A percentile compares a stretch with the other conserved stretches of the same genome.
Conservation (phyloP, 1,284 basidiomycete genomes). For the Prillingera fragicola region DNA sequence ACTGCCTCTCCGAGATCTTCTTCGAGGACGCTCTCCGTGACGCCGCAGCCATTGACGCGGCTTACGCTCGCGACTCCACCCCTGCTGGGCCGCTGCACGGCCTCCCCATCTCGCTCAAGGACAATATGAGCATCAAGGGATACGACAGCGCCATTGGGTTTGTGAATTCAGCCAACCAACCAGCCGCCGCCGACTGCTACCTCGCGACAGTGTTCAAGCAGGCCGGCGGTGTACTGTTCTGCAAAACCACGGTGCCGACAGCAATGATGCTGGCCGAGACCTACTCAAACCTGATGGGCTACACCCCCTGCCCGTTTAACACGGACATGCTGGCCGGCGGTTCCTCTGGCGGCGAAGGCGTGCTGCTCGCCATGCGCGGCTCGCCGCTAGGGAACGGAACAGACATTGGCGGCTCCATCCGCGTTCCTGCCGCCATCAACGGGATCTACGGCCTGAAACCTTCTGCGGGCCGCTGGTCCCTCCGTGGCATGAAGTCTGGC, state of each 20-base stretch:
- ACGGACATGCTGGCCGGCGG: constrained; percentile 55
- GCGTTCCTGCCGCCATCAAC: constrained; percentile 60
- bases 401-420: constrained; percentile 66
- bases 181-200: constrained; percentile 8
- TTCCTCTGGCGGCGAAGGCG: constrained; percentile 59
- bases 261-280: constrained; percentile 30
- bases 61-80: constrained; percentile 40
- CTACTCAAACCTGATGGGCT: constrained; percentile 22
- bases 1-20: constrained; percentile 48
- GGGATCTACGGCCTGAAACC: constrained; percentile 66
- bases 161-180: constrained; percentile 9
- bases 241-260: constrained; percentile 25
- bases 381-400: constrained; percentile 61
- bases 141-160: constrained; percentile 34
- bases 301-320: constrained; percentile 46
- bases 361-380: constrained; percentile 55
- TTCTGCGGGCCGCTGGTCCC: constrained; percentile 56
- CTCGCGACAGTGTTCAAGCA: constrained; percentile 23
- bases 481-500: constrained; percentile 55
- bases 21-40: constrained; percentile 43
- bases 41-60: constrained; percentile 45
- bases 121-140: constrained; percentile 19
- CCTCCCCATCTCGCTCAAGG: constrained; percentile 48
- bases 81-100: constrained; percentile 49
- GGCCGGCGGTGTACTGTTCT: constrained; percentile 24